Evolutionary conservation across 768 basidiomycete species (phyloP), one percentile per base, ranked within the genome.

Genomic region (Lactarius hengduanensis): DNA sequence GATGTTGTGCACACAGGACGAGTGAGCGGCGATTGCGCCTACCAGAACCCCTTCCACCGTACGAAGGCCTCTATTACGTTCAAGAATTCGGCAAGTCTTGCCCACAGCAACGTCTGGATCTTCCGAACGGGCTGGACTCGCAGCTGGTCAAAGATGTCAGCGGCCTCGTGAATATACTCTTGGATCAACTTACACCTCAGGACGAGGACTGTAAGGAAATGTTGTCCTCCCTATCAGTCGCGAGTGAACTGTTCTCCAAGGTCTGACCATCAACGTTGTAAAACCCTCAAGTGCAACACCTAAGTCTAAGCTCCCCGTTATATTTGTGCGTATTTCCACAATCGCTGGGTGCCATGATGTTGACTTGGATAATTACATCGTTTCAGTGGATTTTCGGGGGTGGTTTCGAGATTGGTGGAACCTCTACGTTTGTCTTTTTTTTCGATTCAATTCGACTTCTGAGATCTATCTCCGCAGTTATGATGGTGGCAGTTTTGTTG

Each of bases 21-120:
- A 73, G 73, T 26, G 70, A 78, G 8, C 71, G 74, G 2, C 80
- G 81, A 1, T 80, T 82, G 63, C 74, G 70, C 28, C 72, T 60
- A 13, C 79, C 82, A 7, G 59, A 70, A 36, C 50, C 71, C 5
- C 36, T 47, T 26, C 26, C 20, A 0, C 67, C 66, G 3, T 72
- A 73, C 47, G 58, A 55, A 9, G 74, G 73, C 10, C 26, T 16
- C 15, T 61, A 74, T 18, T 54, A 61, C 18, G 72, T 59, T 9
- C 70, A 62, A 32, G 41, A 59, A 8, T 75, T 62, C 59, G 74
- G 74, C 1, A 41, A 59, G 36, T 70, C 74, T 10, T 75, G 74
- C 62, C 74, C 74, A 10, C 74, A 75, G 58, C 71, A 73, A 50
- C 30, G 57, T 18, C 18, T 71, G 30, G 40, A n/a, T 3, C 40